Percentiles rank a stretch among this genome's conserved stretches.
These are phyloP conservation scores for Meredithiella fracta DNA, from an alignment of 2,329 filamentous ascomycete species.

Conservation along the genomic window DNA sequence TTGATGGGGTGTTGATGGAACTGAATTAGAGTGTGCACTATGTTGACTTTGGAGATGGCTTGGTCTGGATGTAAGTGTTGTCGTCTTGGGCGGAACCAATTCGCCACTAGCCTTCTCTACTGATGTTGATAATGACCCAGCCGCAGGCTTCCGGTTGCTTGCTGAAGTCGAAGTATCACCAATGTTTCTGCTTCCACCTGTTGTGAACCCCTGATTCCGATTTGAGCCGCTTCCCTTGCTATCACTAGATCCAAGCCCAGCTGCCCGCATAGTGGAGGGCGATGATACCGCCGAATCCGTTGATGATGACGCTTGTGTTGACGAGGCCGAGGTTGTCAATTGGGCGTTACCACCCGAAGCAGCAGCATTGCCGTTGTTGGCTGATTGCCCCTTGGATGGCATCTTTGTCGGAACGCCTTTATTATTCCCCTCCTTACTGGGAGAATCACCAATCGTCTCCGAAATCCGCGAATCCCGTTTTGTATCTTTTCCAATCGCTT, in stretches of 20 bases:
- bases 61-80: slow-evolving; percentile 16
- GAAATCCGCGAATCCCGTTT: background rate
- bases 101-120: slow-evolving; percentile 20
- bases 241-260: background rate
- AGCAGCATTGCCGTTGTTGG: background rate
- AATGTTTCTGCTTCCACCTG: background rate
- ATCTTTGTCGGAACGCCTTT: slow-evolving; percentile 3
- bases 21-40: slow-evolving; percentile 58
- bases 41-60: slow-evolving; percentile 13
- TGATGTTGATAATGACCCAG: slow-evolving; percentile 25
- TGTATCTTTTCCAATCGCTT: background rate
- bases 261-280: background rate
- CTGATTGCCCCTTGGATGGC: slow-evolving; percentile 10
- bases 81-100: slow-evolving; percentile 16
- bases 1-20: slow-evolving; percentile 86
- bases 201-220: background rate
- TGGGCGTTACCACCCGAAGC: background rate
- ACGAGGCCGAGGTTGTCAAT: background rate
- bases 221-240: background rate
- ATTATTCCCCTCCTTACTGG: background rate
- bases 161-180: slow-evolving; percentile 6
- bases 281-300: background rate
- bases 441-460: background rate
- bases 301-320: slow-evolving; percentile 19
- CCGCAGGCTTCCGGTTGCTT: slow-evolving; percentile 15